phyloP scores from a whole-genome alignment of 352 stramenopile genomes.

The Globisporangium uncinulatum region DNA sequence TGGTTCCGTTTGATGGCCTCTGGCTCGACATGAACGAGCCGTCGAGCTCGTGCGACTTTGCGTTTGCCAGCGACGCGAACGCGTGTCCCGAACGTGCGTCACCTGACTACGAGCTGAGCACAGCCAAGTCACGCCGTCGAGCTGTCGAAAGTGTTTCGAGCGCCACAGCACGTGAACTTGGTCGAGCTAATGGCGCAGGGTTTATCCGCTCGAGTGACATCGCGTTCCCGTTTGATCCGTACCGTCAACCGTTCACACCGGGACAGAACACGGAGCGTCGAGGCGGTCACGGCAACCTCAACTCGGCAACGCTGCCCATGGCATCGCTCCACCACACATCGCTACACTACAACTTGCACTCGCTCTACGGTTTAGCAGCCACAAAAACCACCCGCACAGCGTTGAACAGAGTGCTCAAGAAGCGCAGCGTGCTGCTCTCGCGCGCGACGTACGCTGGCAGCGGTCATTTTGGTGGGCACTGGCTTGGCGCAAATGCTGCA shows the following conservation, averaged over 20 bases:
- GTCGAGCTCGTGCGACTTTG: slow-evolving; percentile 57
- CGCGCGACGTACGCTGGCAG: slow-evolving; percentile 63
- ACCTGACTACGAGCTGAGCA: neutral
- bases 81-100: slow-evolving; percentile 17
- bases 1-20: slow-evolving; percentile 71
- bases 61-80: slow-evolving; percentile 27
- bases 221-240: slow-evolving; percentile 77
- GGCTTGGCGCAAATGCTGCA: slow-evolving; percentile 39
- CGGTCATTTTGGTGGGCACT: slow-evolving; percentile 60
- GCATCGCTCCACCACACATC: slow-evolving; percentile 56
- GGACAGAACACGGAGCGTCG: slow-evolving; percentile 34
- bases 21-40: slow-evolving; percentile 86
- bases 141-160: neutral
- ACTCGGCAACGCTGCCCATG: slow-evolving; percentile 73
- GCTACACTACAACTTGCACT: slow-evolving; percentile 86
- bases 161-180: slow-evolving; percentile 4
- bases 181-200: neutral
- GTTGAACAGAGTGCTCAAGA: slow-evolving; percentile 40
- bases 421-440: slow-evolving; percentile 63
- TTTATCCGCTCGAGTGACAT: slow-evolving; percentile 71
- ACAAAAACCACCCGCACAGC: slow-evolving; percentile 40
- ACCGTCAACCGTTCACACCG: slow-evolving; percentile 68
- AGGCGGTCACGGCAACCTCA: slow-evolving; percentile 62
- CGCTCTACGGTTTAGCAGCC: slow-evolving; percentile 72
- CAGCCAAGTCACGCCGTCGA: neutral